These are phyloP conservation scores for Coemansia furcata DNA, from an alignment of 192 early-diverging fungal species.

Conservation along the genomic window DNA sequence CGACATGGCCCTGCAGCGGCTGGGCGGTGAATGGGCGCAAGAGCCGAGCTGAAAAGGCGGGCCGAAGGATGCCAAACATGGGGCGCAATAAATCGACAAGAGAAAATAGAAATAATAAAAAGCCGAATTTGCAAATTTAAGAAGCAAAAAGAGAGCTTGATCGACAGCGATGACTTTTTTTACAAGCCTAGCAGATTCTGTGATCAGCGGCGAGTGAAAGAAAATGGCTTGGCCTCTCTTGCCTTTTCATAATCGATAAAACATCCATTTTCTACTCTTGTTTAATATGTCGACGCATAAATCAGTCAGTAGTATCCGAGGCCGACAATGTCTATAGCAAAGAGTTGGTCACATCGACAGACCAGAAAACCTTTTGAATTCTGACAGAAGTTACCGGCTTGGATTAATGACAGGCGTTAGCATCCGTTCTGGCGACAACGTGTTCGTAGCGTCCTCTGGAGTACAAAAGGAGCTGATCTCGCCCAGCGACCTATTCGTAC, in stretches of 20 bases:
- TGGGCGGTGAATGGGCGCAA: conserved; percentile 40
- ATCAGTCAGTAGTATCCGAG: neutral
- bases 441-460: conserved; percentile 89
- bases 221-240: too few relatives aligned
- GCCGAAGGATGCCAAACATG: conserved; percentile 39
- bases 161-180: neutral
- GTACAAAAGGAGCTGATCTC: conserved; percentile 95
- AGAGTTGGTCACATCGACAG: conserved; percentile 56
- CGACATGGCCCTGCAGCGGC: conserved; percentile 6
- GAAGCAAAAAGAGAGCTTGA: neutral
- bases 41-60: conserved; percentile 21
- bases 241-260: neutral
- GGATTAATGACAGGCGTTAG: conserved; percentile 97
- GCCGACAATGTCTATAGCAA: conserved; percentile 1
- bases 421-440: conserved; percentile 68
- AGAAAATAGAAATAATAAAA: neutral
- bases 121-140: neutral
- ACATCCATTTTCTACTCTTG: neutral
- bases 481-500: conserved; percentile 82
- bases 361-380: too few relatives aligned
- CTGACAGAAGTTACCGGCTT: too few relatives aligned
- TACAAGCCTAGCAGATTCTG: too few relatives aligned
- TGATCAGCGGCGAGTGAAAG: too few relatives aligned
- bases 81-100: neutral
- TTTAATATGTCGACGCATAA: neutral